phyloP scores from a whole-genome alignment of 257 asterid genomes.

The Solanum bulbocastanum region DNA sequence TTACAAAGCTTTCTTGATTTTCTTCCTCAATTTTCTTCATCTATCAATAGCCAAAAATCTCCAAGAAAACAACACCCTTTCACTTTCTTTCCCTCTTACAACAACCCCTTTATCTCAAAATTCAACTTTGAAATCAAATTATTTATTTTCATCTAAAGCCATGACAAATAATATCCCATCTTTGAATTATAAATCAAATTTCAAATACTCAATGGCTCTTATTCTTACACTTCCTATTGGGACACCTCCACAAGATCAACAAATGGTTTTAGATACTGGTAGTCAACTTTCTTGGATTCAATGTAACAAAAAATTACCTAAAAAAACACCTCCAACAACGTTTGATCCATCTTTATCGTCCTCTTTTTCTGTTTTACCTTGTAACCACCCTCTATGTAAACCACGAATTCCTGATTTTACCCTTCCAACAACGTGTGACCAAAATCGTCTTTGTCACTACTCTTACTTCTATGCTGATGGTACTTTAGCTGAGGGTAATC shows the following conservation, averaged over 20 bases:
- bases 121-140: neutral
- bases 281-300: conserved; percentile 92
- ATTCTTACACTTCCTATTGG: conserved; percentile 76
- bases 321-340: conserved; percentile 29
- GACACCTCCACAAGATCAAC: conserved; percentile 78
- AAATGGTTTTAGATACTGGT: conserved; percentile 86
- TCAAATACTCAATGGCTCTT: conserved; percentile 75
- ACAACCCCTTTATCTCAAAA: neutral
- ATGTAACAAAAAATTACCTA: conserved; percentile 40
- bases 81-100: neutral
- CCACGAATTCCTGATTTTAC: conserved; percentile 75
- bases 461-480: conserved; percentile 85
- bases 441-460: conserved; percentile 62
- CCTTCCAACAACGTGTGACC: conserved; percentile 82
- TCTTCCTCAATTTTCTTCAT: neutral
- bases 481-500: conserved; percentile 80
- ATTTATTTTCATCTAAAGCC: neutral
- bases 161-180: neutral
- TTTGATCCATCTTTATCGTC: conserved; percentile 80
- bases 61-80: neutral
- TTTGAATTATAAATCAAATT: conserved; percentile 34
- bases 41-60: neutral
- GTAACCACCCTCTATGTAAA: conserved; percentile 65
- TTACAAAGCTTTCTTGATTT: neutral
- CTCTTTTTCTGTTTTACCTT: conserved; percentile 61